Base-by-base conservation (phyloP, 2,329 filamentous ascomycete species). In the Myriangium duriaei region DNA sequence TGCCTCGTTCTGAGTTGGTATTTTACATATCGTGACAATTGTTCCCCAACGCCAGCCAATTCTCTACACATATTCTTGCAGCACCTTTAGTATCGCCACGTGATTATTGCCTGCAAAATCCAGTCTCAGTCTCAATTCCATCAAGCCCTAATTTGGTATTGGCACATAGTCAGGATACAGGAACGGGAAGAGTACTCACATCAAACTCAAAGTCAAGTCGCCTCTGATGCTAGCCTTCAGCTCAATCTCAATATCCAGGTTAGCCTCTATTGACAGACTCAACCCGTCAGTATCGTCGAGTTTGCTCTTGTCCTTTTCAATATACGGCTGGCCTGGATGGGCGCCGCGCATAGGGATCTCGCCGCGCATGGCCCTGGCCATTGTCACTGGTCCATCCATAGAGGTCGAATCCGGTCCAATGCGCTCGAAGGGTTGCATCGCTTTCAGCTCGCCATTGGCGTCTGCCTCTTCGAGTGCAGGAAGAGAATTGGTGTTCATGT, bases 221-320 rank as follows among this genome's bases (percentile, higher is more conserved):
- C 85, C 85, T 51, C 86, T 77, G 47, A 91, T 86, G 58, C 79
- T 79, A 13, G 83, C 83, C 68, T 91, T 91, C 44, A 91, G 69
- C 51, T 85, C 79, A 44, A 91, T 82, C 59, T 91, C 83, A 34
- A 91, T 71, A 48, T 91, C 83, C 41, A 91, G 65, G 58, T 87
- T 86, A 39, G 85, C 63, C 54, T 87, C 83, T 14, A 91, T 63
- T 26, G 77, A 72, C 53, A 87, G 59, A 56, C 77, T 77, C 53
- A 85, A 58, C 28, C 81, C 79, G 51, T 85, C 78, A 42, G 72
- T 62, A 34, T 73, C 67, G 34, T 68, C 64, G 37, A 68, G 47
- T 5, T 50, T 48, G 37, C 58, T 51, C 48, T 53, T 37, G 19
- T 48, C 29, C 40, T 50, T 36, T 19, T 51, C 51, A 19, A 49